Evolutionary conservation across 2,329 filamentous ascomycete species (phyloP), one percentile per base, ranked within the genome.

Genomic region (Trichoderma sp.): DNA sequence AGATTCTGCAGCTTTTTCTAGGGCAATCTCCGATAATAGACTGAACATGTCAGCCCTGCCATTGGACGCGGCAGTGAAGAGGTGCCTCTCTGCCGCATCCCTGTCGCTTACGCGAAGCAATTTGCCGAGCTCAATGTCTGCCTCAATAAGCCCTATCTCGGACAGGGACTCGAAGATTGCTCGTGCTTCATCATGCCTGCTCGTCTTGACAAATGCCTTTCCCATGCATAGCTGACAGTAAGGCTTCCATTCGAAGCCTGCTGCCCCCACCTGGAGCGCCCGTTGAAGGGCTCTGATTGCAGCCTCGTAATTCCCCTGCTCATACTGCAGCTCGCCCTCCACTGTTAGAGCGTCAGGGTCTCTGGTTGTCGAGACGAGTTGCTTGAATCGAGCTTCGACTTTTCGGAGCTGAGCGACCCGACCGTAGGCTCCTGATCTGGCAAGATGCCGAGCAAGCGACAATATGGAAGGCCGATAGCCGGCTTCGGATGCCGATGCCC

Each of bases 341-440:
- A 78, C 74, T 4, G 79, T 77, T 26, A 83, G 74, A 36, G 81
- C 82, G 58, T 83, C 76, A 4, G 80, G 75, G 47, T 83, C 76
- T n/a, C 74, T 76, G 30, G 76, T 78, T 34, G 73, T 70, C 13
- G 74, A 57, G 32, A 82, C 75, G 11, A 84, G 73, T 30, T 76
- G 64, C 73, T 74, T 76, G 74, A 82, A 82, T 17, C 77, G 78
- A 1, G 72, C 64, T 65, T 81, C 78, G 3, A 75, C 64, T 5
- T 68, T 70, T 7, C 28, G 68, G 13, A 78, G 72, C n/a, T 71
- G 70, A 6, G 73, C 57, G 11, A 67, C 64, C 13, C 71, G 64
- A 17, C 75, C 75, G 71, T 77, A 80, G 11, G 63, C 55, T 32
- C 75, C 73, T 1, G 64, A 64, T 7, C 68, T 71, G 28, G 75